These are phyloP conservation scores for Citrullus amarus DNA, from an alignment of 306 rosid genomes.

Conservation along the genomic window DNA sequence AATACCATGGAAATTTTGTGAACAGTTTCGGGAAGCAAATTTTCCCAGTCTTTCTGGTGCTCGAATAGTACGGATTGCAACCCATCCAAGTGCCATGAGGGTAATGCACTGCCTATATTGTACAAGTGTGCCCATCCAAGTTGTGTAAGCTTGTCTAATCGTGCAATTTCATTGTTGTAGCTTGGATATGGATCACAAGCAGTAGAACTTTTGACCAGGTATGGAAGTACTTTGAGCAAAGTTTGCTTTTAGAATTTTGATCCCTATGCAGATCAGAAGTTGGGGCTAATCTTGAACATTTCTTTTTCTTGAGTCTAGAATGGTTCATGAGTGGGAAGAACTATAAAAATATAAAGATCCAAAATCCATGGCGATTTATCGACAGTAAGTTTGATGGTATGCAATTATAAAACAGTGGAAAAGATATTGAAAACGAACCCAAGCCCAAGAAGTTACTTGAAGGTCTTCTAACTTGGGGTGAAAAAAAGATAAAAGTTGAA, in stretches of 20 bases:
- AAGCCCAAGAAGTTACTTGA: background rate
- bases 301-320: background rate
- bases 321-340: background rate
- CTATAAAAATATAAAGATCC: background rate
- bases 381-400: background rate
- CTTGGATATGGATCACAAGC: slow-evolving; percentile 98
- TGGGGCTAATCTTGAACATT: background rate
- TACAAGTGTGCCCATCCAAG: slow-evolving; percentile 9
- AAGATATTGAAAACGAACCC: background rate
- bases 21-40: slow-evolving; percentile 75
- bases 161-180: slow-evolving; percentile 30
- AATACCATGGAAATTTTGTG: slow-evolving; percentile 93
- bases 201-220: slow-evolving; percentile 86
- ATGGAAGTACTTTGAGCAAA: slow-evolving; percentile 20
- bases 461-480: background rate
- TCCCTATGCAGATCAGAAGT: background rate
- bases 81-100: slow-evolving; percentile 93
- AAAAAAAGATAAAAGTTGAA: background rate
- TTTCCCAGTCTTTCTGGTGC: slow-evolving; percentile 90
- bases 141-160: slow-evolving; percentile 3
- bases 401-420: background rate
- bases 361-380: background rate
- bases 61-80: slow-evolving; percentile 94
- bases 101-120: slow-evolving; percentile 25
- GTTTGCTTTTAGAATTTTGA: background rate